Percentiles rank a stretch among this genome's conserved stretches.
Evolutionary conservation across 2,329 filamentous ascomycete genomes (phyloP).

Genomic region (Botrytis hyacinthi): DNA sequence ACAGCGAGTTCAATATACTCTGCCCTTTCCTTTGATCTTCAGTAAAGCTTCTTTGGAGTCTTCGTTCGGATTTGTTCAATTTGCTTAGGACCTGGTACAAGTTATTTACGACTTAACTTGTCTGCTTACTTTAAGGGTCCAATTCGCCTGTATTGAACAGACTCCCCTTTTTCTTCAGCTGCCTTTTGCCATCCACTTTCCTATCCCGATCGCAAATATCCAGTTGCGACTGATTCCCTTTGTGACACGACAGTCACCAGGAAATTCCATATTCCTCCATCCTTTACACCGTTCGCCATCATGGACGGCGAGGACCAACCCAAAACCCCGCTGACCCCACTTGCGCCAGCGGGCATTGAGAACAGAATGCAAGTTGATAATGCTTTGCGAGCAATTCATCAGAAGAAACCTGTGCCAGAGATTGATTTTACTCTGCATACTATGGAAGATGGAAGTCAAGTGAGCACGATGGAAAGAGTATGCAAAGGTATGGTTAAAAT

Average conservation of each 20-base stretch:
- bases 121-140: neutral
- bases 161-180: conserved; percentile 8
- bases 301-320: conserved; percentile 37
- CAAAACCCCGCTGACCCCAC: conserved; percentile 25
- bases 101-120: conserved; percentile 5
- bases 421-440: conserved; percentile 98
- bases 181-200: neutral
- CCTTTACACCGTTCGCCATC: conserved; percentile 24
- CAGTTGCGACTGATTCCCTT: neutral
- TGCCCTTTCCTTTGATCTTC: neutral
- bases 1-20: neutral
- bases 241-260: conserved; percentile 5
- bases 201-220: neutral
- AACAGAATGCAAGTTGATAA: conserved; percentile 67
- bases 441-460: conserved; percentile 95
- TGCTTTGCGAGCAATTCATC: conserved; percentile 84
- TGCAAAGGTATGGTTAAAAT: conserved; percentile 79
- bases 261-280: neutral
- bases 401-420: conserved; percentile 94
- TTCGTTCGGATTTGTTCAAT: conserved; percentile 9
- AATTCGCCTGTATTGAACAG: neutral
- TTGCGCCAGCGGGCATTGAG: conserved; percentile 28
- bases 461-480: conserved; percentile 92
- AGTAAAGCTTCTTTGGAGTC: neutral
- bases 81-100: conserved; percentile 16